Evolutionary conservation across 306 rosid species (phyloP), one percentile per base, ranked within the genome.

Genomic region (Vigna hirtella): DNA sequence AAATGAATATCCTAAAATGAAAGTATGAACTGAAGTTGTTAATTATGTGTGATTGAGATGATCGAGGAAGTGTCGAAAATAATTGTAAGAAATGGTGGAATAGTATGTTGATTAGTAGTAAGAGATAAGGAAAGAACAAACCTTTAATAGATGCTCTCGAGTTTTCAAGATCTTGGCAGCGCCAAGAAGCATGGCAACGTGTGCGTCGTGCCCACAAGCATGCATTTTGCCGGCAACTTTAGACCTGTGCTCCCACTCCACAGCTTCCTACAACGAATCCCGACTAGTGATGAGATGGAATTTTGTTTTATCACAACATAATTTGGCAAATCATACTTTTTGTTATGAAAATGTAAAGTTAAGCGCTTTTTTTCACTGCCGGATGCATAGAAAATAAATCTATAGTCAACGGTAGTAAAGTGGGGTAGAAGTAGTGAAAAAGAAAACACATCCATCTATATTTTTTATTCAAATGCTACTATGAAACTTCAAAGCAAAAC

Each of bases 141-240:
- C 98, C 98, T 94, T 94, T 61, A 94, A 81, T 68, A 92, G 88
- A 84, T 91, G 89, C 42, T 95, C 97, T 15, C 98, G 93, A 72
- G 72, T 84, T 87, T 92, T 95, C 84, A 95, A 86, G 77, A 95
- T 89, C 86, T 87, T 95, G 84, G 98, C 97, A 43, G 98, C 98
- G 9, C 98, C 98, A 12, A 92, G 16, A 14, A 95, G 96, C 98
- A 95, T 95, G 6, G 98, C 88, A 83, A 95, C 98, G 70, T 95
- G 98, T 34, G 97, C 98, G 65, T 95, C 98, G 85, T 95, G 98
- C 78, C 98, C 98, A 87, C 98, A 95, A 43, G 98, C 98, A 53
- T 92, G 98, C 98, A 95, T 95, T 87, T 90, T 95, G 81, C 97
- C 98, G 43, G 90, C 87, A 40, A 90, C 95, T 88, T 88, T 95